Evolutionary conservation across 2,329 filamentous ascomycete species (phyloP), one percentile per base, ranked within the genome.

Genomic region (Fusarium napiforme): DNA sequence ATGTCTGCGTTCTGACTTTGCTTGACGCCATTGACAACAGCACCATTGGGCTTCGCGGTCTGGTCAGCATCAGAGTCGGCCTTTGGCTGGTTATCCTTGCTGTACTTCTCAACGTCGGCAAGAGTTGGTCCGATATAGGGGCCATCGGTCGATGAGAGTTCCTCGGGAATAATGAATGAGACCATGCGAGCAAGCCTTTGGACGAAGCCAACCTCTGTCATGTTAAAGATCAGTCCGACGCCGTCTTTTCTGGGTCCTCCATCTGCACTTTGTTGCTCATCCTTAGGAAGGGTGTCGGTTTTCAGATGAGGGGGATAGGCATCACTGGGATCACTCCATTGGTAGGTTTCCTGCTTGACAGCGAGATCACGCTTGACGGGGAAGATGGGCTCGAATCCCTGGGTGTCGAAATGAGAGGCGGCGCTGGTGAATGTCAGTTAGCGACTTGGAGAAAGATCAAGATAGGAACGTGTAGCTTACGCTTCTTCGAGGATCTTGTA

Each of bases 401-500:
- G 40, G 0, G 53, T 39, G 10, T 68, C 36, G 15, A 60, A 74
- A 2, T 71, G 53, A 36, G 70, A 64, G 9, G 53, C 45, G 37
- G 37, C 37, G 1, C 37, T 39, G 1, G 37, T 4, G 2, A 39
- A 12, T 7, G 4, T 21, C 5, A 21, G 37, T 39, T 4, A 39
- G 37, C 18, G 10, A 15, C 5, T 10, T 9, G 36, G 4, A n/a
- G 8, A 19, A 0, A 14, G 1, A 7, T 16, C 10, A 7, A 21
- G 16, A 2, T 10, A 15, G 4, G 21, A 16, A 32, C 11, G 2
- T 4, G 4, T 30, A n/a, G 2, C 69, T 9, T 59, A 73, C 70
- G 69, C 61, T 45, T 73, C 64, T 32, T 60, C 61, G 21, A 73
- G 36, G 1, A 68, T 67, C 21, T 55, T 73, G 39, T 73, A 71